Conservation (phyloP, 768 basidiomycete species). For the Sutorius australiensis region DNA sequence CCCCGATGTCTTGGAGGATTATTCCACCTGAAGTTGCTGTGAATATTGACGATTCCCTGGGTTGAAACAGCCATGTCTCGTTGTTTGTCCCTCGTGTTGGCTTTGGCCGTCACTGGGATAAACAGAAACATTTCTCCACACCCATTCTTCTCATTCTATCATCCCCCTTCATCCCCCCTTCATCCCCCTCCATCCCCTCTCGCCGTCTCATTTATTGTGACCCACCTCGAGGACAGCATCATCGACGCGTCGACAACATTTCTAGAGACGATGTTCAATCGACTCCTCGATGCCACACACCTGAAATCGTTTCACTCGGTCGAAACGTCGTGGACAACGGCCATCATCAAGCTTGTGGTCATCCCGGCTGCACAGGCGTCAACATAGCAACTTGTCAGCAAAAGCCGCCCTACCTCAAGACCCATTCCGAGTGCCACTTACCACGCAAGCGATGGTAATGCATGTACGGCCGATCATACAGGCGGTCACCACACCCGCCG, state of each 20-base stretch:
- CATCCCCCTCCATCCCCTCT: not conserved
- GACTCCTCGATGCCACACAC: constrained; percentile 6
- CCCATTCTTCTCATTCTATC: not conserved
- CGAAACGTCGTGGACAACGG: not conserved
- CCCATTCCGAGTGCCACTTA: not conserved
- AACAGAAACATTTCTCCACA: constrained; percentile 3
- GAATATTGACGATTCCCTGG: not conserved
- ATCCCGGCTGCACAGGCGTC: not conserved
- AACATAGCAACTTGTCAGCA: not conserved
- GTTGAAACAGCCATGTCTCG: not conserved
- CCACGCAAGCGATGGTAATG: not conserved
- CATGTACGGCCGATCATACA: not conserved
- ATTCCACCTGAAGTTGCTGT: not conserved
- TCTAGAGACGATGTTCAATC: not conserved
- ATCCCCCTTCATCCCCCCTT: not conserved
- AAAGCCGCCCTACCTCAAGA: not conserved
- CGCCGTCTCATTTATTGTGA: not conserved
- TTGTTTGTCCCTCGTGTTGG: constrained; percentile 9
- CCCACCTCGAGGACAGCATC: not conserved
- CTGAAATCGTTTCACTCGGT: not conserved
- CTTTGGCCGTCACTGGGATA: constrained; percentile 14
- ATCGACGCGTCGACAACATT: not conserved
- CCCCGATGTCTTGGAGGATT: not conserved
- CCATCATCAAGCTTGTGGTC: not conserved
- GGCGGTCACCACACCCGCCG: too few species aligned